Evolutionary conservation across 768 basidiomycete species (phyloP), one percentile per base, ranked within the genome.

Genomic region (Lactarius indigo): DNA sequence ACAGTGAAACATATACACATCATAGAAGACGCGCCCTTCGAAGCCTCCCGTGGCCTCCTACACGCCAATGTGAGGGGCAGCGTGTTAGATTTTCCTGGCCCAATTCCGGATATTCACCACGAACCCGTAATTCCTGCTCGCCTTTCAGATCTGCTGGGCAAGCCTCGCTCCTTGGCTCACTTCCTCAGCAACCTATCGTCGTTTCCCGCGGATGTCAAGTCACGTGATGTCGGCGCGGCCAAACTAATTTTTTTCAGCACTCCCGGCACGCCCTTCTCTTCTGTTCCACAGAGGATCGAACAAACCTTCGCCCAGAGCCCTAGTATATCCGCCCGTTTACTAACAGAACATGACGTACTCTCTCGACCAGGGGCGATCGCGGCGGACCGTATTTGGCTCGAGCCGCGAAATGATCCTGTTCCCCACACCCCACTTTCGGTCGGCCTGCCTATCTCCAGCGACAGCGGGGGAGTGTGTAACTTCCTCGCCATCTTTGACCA

Each of bases 401-500:
- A 86, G 3, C 78, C 84, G 15, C 81, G 82, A 67, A 74, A 73
- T 3, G 76, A 73, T 3, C 70, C 72, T 18, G 68, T 74, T 13
- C 78, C 78, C 30, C 75, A 77, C 66, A 60, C 86, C 20, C 88
- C 92, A 20, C 72, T 91, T 54, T 78, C 85, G 47, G 70, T 84
- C 64, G 72, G 80, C 42, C 71, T 94, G 68, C 87, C 91, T 68
- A 75, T 94, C 37, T 82, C 81, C 31, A 72, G 76, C 28, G 72
- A 74, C 9, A 80, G 79, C 63, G 60, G 71, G 9, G 86, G 86
- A 23, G 77, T 79, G 57, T 81, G 85, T 1, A 89, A 93, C 77
- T 91, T 94, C 74, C 74, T 89, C 52, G 88, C 86, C 64, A 77
- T 98, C 39, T 79, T 94, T 44, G 92, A 96, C 66, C 85, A 90